Percentiles rank a stretch among this genome's conserved stretches.
phyloP scores from a whole-genome alignment of 1,284 basidiomycete species.

The Jaminaea rosea region DNA sequence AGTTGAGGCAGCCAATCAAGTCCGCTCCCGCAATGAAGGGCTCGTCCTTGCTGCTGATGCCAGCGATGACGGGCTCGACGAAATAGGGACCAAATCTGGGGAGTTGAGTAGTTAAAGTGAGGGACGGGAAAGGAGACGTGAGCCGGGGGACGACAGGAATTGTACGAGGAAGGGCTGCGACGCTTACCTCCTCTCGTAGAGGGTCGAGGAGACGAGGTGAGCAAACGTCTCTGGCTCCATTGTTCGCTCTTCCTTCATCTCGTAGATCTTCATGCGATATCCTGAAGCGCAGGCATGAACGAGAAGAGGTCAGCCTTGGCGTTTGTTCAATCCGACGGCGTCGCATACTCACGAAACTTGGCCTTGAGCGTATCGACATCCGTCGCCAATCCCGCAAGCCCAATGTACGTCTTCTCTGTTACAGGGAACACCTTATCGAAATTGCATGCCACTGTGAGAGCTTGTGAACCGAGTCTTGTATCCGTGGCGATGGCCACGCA shows the following conservation, averaged over 20 bases:
- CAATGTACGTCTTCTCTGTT: slow-evolving; percentile 84
- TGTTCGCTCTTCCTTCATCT: slow-evolving; percentile 96
- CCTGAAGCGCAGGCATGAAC: slow-evolving; percentile 55
- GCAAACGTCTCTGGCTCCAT: slow-evolving; percentile 95
- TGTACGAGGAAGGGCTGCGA: not conserved
- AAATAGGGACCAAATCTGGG: slow-evolving; percentile 90
- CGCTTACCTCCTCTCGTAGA: slow-evolving; percentile 75
- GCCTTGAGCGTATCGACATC: slow-evolving; percentile 79
- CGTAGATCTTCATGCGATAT: slow-evolving; percentile 96
- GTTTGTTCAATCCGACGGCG: not conserved
- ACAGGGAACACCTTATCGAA: slow-evolving; percentile 95
- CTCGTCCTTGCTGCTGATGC: slow-evolving; percentile 62
- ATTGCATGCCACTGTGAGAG: slow-evolving; percentile 77
- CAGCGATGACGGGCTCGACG: slow-evolving; percentile 93
- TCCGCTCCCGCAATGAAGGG: slow-evolving; percentile 96
- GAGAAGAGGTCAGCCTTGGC: slow-evolving; percentile 57
- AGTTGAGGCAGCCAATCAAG: slow-evolving; percentile 90
- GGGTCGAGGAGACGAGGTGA: slow-evolving; percentile 88
- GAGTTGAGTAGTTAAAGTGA: not conserved
- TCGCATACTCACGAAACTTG: slow-evolving; percentile 13
- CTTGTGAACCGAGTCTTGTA: slow-evolving; percentile 80
- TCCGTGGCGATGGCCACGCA: slow-evolving; percentile 98
- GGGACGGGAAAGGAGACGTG: not conserved
- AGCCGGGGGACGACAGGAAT: not conserved
- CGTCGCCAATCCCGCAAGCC: slow-evolving; percentile 83